These are phyloP conservation scores for Penium margaritaceum DNA, from an alignment of 139 green algal species.

Conservation along the genomic window DNA sequence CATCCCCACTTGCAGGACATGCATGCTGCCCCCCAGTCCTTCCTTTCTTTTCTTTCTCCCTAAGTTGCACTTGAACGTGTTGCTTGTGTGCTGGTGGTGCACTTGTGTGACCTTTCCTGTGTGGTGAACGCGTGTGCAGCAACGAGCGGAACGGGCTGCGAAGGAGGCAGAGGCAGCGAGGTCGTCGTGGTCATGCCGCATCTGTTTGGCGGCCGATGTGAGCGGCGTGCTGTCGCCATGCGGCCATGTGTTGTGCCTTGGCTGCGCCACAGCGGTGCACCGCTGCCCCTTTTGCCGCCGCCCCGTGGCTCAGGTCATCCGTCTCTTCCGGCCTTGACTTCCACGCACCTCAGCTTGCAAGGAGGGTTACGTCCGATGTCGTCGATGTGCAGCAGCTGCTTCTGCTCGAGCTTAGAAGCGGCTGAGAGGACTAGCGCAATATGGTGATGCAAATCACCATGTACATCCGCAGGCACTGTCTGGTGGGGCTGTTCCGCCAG, in stretches of 20 bases:
- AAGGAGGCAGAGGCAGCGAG: constrained; percentile 39
- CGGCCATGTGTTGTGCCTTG: constrained; percentile 54
- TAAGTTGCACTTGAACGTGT: not conserved
- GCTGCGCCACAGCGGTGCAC: constrained; percentile 37
- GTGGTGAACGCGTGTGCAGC: not conserved
- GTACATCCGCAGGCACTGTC: not conserved
- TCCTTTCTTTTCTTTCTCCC: not conserved
- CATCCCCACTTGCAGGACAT: not conserved
- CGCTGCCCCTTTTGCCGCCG: constrained; percentile 48
- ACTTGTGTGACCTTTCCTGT: not conserved
- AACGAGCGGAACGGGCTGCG: not conserved
- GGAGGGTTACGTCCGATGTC: not conserved
- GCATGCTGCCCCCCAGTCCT: not conserved
- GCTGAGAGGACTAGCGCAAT: not conserved
- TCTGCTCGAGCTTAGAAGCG: too few relatives aligned
- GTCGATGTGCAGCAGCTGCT: too few relatives aligned
- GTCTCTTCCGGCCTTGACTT: not conserved
- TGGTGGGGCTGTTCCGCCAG: not conserved
- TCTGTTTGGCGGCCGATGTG: constrained; percentile 58
- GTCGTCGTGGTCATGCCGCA: constrained; percentile 52
- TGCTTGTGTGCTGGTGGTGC: not conserved
- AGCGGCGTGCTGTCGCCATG: constrained; percentile 53
- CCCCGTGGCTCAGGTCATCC: not conserved
- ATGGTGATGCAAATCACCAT: not conserved
- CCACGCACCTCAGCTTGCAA: not conserved